These are phyloP conservation scores for Penicillium herquei DNA, from an alignment of 495 filamentous ascomycete species.

Conservation along the genomic window DNA sequence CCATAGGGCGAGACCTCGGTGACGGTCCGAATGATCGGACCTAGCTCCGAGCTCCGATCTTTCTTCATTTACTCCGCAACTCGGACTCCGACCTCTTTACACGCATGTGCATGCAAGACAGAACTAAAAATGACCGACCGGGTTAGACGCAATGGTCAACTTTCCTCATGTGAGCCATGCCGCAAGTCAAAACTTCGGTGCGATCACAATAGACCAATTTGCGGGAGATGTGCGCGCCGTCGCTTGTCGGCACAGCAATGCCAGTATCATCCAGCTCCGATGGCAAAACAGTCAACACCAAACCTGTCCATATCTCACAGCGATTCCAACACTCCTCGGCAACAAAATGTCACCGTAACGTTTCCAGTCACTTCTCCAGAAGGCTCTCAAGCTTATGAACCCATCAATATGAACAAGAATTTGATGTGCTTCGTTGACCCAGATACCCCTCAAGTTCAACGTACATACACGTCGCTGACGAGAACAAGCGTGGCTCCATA, in stretches of 20 bases:
- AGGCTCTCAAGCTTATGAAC: background rate
- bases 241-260: constrained; percentile 17
- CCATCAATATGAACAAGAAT: constrained; percentile 2
- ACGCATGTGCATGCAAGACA: too few species aligned
- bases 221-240: constrained; percentile 25
- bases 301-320: too few species aligned
- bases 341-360: background rate
- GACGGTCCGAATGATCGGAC: too few species aligned
- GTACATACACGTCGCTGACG: background rate
- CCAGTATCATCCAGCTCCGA: constrained; percentile 33
- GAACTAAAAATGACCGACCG: background rate
- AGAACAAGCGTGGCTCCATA: background rate
- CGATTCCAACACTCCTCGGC: too few species aligned
- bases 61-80: too few species aligned
- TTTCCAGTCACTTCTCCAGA: background rate
- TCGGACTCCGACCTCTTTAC: too few species aligned
- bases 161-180: constrained; percentile 45
- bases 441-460: background rate
- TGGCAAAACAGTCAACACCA: constrained; percentile 3
- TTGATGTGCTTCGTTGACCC: constrained; percentile 6
- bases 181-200: constrained; percentile 43
- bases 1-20: too few species aligned
- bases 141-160: constrained; percentile 37
- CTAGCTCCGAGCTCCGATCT: too few species aligned
- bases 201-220: constrained; percentile 32